A percentile compares a stretch with the other conserved stretches of the same genome.
phyloP scores from a whole-genome alignment of 257 asterid genomes.

The Gentiana straminea region DNA sequence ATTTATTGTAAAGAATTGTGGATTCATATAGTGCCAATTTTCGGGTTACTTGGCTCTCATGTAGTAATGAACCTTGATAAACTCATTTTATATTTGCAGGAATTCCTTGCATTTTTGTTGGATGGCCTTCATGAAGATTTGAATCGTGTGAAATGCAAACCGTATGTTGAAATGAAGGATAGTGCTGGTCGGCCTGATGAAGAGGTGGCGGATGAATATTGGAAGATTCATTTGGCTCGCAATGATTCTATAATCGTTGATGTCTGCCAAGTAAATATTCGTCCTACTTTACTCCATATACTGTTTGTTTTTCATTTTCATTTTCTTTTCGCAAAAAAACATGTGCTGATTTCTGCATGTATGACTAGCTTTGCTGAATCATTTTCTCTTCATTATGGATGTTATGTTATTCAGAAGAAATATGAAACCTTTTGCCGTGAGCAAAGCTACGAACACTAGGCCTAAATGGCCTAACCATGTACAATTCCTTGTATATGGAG shows the following conservation, averaged over 20 bases:
- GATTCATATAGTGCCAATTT: not conserved
- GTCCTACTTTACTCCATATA: not conserved
- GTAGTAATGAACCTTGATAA: conserved; percentile 7
- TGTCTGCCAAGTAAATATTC: conserved; percentile 66
- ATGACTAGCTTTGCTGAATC: no score
- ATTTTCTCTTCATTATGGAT: no score
- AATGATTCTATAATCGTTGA: conserved; percentile 95
- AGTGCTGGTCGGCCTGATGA: conserved; percentile 78
- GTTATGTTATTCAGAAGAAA: no score
- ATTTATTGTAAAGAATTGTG: not conserved
- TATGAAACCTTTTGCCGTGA: no score
- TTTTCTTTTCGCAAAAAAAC: not conserved
- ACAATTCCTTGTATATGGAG: no score
- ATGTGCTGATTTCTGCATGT: not conserved
- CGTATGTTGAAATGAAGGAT: conserved; percentile 85
- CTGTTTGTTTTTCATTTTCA: not conserved
- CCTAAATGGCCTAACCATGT: no score
- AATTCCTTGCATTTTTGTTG: conserved; percentile 85
- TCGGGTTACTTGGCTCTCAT: not conserved
- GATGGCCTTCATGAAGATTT: conserved; percentile 98
- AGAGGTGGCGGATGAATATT: conserved; percentile 86
- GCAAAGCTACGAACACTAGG: no score
- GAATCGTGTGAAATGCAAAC: conserved; percentile 92
- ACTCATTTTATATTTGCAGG: conserved; percentile 33
- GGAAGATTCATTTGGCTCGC: conserved; percentile 93